Percentiles rank a stretch among this genome's conserved stretches.
Conservation (phyloP, 179 eudicot genomes). For the Spinacia oleracea region DNA sequence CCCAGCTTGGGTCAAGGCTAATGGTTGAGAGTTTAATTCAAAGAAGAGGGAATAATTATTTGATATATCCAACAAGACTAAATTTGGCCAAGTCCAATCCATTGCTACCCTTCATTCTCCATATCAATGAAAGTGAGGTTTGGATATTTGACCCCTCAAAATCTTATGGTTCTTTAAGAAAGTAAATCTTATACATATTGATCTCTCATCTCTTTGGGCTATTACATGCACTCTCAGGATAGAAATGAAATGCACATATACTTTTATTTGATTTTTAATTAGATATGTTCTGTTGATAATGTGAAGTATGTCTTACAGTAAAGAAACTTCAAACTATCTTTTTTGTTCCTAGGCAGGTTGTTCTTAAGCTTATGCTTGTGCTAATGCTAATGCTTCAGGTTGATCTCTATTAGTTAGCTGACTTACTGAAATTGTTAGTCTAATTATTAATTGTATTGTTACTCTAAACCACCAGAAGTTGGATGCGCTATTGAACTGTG, state of each 20-base stretch:
- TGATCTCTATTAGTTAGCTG: constrained; percentile 20
- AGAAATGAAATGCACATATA: not conserved
- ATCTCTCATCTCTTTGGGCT: constrained; percentile 8
- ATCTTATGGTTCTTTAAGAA: not conserved
- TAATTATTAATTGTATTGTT: no score
- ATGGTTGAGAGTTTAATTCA: not conserved
- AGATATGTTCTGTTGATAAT: not conserved
- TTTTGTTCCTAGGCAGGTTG: constrained; percentile 5
- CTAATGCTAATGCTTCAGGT: constrained; percentile 13
- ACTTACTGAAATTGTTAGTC: constrained; percentile 20
- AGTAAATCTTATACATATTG: not conserved
- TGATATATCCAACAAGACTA: not conserved
- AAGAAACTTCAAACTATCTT: not conserved
- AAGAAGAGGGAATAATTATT: not conserved
- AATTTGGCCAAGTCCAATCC: not conserved
- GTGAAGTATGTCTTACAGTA: not conserved
- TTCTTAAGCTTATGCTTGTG: not conserved
- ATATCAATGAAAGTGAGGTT: not conserved
- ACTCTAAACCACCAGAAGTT: constrained; percentile 41
- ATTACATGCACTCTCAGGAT: not conserved
- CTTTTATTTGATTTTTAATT: not conserved
- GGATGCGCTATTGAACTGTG: constrained; percentile 54
- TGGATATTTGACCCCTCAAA: not conserved
- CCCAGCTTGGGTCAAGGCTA: not conserved
- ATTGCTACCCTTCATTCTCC: constrained; percentile 10